Percentiles rank a stretch among this genome's conserved stretches.
Evolutionary conservation across 257 asterid species (phyloP).

Genomic region (Anisodus acutangulus): DNA sequence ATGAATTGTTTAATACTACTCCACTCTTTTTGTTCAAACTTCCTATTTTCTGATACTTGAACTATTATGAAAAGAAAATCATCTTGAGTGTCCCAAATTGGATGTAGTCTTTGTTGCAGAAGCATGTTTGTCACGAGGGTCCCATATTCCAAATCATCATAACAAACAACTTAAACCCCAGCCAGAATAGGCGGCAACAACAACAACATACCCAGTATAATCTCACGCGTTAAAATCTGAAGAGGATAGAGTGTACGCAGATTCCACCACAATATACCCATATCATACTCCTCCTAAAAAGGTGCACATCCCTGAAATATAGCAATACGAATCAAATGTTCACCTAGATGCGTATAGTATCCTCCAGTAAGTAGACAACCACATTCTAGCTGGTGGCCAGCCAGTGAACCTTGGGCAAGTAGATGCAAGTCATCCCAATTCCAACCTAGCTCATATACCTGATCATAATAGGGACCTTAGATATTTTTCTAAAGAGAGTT

Average conservation of each 20-base stretch:
- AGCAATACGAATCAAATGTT: conserved; percentile 18
- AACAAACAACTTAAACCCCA: too few species aligned
- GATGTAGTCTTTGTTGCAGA: too few species aligned
- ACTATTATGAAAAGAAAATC: too few species aligned
- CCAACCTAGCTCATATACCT: conserved; percentile 98
- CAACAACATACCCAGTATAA: too few species aligned
- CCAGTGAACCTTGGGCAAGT: conserved; percentile 90
- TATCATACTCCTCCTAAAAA: conserved; percentile 5
- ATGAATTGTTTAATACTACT: too few species aligned
- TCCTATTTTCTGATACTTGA: too few species aligned
- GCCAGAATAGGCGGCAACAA: too few species aligned
- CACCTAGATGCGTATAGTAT: conserved; percentile 96
- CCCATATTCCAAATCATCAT: too few species aligned
- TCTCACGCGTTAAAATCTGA: too few species aligned
- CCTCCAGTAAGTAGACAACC: conserved; percentile 99
- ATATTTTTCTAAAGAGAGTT: neutral
- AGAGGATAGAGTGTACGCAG: neutral
- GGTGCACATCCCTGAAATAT: conserved; percentile 18
- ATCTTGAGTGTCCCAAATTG: neutral
- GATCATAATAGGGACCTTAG: conserved; percentile 30
- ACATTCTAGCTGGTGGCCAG: conserved; percentile 96
- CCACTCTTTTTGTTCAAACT: too few species aligned
- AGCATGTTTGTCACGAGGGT: too few species aligned
- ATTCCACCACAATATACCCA: conserved; percentile 3
- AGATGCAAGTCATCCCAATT: conserved; percentile 85